Evolutionary conservation across 164 flowering plant species (phyloP), one percentile per base, ranked within the genome.

Genomic region (Buxus sempervirens): DNA sequence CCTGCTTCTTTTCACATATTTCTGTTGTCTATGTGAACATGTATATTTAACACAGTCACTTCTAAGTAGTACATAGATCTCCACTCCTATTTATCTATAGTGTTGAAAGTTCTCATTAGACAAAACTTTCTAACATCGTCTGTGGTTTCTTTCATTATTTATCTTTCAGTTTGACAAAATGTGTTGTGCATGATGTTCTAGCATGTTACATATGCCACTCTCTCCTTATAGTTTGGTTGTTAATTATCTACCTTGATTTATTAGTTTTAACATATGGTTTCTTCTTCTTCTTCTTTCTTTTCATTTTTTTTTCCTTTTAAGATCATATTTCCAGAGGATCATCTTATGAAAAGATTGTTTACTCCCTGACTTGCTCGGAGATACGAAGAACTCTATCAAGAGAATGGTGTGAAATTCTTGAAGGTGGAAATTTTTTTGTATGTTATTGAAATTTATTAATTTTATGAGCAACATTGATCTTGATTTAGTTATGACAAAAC

Each of bases 341-440:
- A 91, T 79, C 85, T 94, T 15, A 72, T 94, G 88, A 86, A 75
- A 75, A 87, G 98, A 67, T 65, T 94, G 71, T 91, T 94, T 77
- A 90, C 97, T 73, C 84, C 96, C 74, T 84, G 90, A 12, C 82
- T 91, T 66, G 96, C 91, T 62, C 75, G 55, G 72, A 86, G 81
- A 76, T 91, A 90, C 78, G 98, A 94, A 78, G 78, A 82, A 61
- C 82, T 94, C 15, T 93, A 86, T 77, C 73, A 85, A 74, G 80
- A 82, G 57, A 88, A 84, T 80, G 96, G 96, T 67, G 97, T 91
- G 58, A 91, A 90, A 70, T 85, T 94, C 71, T 42, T 86, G 63
- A 94, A 90, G 90, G 98, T 91, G 63, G 21, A 56, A 69, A 38
- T 63, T 51, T 38, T 68, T 41, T 56, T 32, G 3, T 7, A 32